phyloP scores from a whole-genome alignment of 2,329 filamentous ascomycete species.

The Lanzia echinophila region DNA sequence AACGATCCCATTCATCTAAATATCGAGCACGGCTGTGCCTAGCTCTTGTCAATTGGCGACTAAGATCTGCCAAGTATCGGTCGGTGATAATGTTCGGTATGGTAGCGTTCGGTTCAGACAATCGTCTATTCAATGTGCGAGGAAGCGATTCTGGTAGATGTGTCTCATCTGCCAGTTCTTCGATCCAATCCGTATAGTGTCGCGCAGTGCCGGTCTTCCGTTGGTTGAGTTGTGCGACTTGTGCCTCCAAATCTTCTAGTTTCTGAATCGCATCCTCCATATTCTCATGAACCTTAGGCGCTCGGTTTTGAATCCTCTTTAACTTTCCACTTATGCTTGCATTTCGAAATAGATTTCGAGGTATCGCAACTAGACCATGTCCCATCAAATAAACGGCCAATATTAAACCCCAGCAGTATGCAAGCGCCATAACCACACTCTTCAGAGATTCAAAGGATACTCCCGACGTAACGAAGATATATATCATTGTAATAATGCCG shows the following conservation, averaged over 20 bases:
- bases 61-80: conserved; percentile 85
- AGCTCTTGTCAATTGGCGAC: conserved; percentile 72
- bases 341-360: conserved; percentile 71
- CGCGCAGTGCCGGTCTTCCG: conserved; percentile 72
- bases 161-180: conserved; percentile 77
- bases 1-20: conserved; percentile 73
- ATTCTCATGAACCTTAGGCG: conserved; percentile 77
- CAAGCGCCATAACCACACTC: conserved; percentile 81
- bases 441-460: conserved; percentile 69
- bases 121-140: conserved; percentile 35
- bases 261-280: conserved; percentile 77
- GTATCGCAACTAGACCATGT: conserved; percentile 88
- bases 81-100: conserved; percentile 84
- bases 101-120: conserved; percentile 38
- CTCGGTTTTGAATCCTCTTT: conserved; percentile 67
- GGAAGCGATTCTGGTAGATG: conserved; percentile 58
- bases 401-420: conserved; percentile 88
- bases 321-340: conserved; percentile 70
- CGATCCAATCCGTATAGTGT: conserved; percentile 88
- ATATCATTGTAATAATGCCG: conserved; percentile 66
- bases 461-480: conserved; percentile 74
- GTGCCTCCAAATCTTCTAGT: conserved; percentile 73
- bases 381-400: conserved; percentile 97
- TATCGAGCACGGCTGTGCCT: conserved; percentile 79
- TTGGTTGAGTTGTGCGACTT: conserved; percentile 71